phyloP scores from a whole-genome alignment of 2,329 filamentous ascomycete genomes.

The Aspergillus fijiensis region DNA sequence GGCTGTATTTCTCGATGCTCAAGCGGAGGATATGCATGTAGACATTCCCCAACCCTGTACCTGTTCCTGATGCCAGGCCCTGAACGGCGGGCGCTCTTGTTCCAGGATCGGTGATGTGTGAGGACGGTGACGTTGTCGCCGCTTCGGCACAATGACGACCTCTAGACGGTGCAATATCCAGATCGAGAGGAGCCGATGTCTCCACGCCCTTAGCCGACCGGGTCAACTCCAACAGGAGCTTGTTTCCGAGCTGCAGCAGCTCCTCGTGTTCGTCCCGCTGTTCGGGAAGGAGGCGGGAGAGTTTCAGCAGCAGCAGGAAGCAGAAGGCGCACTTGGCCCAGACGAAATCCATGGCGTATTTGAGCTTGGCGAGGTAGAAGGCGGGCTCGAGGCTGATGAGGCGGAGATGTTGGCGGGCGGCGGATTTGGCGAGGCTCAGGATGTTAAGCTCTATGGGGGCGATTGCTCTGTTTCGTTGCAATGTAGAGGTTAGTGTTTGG shows the following conservation, averaged over 20 bases:
- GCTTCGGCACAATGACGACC: neutral
- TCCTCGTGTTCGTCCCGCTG: constrained; percentile 38
- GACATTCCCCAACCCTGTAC: constrained; percentile 45
- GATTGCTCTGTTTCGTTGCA: constrained; percentile 42
- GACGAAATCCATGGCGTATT: constrained; percentile 58
- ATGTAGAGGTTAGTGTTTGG: neutral
- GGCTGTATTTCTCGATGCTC: constrained; percentile 53
- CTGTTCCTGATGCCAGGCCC: constrained; percentile 24
- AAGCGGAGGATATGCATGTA: constrained; percentile 52
- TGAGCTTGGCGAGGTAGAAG: constrained; percentile 52
- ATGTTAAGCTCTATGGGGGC: constrained; percentile 49
- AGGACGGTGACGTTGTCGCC: neutral
- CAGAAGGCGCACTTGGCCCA: constrained; percentile 61
- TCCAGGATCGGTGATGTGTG: too few species aligned
- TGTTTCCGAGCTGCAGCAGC: constrained; percentile 46
- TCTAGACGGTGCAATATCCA: neutral
- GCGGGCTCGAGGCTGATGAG: constrained; percentile 49
- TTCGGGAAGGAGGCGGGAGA: constrained; percentile 52
- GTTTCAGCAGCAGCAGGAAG: constrained; percentile 55
- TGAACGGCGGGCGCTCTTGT: neutral
- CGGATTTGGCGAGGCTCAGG: constrained; percentile 51
- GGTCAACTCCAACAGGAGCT: constrained; percentile 45
- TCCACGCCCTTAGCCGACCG: constrained; percentile 25
- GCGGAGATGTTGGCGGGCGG: constrained; percentile 52
- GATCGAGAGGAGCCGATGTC: neutral